These are phyloP conservation scores for Pistacia integerrima DNA, from an alignment of 345 rosid species.

Conservation along the genomic window DNA sequence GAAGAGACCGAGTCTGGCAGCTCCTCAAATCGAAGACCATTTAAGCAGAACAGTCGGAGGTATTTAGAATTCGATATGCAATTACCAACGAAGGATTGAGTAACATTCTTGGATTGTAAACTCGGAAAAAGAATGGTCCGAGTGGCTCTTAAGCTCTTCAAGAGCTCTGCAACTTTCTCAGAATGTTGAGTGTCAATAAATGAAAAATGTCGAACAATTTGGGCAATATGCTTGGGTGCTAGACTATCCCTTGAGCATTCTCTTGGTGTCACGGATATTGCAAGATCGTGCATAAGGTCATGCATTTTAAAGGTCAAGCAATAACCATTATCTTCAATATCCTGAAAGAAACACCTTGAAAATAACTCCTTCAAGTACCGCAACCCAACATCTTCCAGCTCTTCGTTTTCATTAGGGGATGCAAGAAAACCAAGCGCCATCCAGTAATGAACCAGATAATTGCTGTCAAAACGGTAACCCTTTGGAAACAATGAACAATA, in stretches of 20 bases:
- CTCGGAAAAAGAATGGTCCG: too few species aligned
- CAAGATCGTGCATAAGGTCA: not conserved
- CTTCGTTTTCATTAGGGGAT: not conserved
- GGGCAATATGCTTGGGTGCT: too few species aligned
- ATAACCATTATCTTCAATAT: not conserved
- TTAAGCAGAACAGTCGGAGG: slow-evolving; percentile 22
- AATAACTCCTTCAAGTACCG: not conserved
- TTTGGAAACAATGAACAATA: not conserved
- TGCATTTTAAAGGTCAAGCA: not conserved
- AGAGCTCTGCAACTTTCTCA: too few species aligned
- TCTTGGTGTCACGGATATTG: too few species aligned
- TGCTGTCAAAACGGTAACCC: too few species aligned
- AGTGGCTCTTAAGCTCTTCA: too few species aligned
- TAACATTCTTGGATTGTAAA: too few species aligned
- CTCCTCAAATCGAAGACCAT: slow-evolving; percentile 14
- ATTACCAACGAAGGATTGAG: too few species aligned
- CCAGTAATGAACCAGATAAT: not conserved
- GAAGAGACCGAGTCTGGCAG: not conserved
- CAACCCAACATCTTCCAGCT: not conserved
- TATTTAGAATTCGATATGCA: slow-evolving; percentile 20
- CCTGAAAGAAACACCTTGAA: not conserved
- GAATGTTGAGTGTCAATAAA: too few species aligned
- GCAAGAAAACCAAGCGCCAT: not conserved
- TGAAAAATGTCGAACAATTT: not conserved
- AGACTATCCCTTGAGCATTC: too few species aligned